These are phyloP conservation scores for Oryza glaberrima DNA, from an alignment of 176 grass and related monocot genomes.

Conservation along the genomic window DNA sequence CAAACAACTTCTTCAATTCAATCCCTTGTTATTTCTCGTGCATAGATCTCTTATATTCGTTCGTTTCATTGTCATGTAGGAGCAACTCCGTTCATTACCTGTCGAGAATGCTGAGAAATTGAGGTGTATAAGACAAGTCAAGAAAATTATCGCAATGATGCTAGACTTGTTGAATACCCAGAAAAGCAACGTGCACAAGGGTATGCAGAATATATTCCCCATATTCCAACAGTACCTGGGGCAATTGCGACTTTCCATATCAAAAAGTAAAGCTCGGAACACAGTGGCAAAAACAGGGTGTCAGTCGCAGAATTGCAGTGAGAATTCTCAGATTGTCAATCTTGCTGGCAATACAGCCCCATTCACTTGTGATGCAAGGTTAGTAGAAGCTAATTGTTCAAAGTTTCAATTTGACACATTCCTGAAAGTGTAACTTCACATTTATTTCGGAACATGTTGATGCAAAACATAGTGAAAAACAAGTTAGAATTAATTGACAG, in stretches of 20 bases:
- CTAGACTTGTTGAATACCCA: slow-evolving; percentile 18
- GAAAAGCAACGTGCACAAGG: slow-evolving; percentile 9
- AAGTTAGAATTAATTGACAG: too few species aligned
- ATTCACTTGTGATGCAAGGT: slow-evolving; percentile 26
- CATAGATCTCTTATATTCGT: background rate
- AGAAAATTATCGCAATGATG: background rate
- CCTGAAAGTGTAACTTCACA: background rate
- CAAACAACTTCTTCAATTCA: background rate
- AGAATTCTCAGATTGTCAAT: slow-evolving; percentile 3
- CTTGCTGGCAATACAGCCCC: background rate
- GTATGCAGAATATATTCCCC: background rate
- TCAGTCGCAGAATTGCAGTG: background rate
- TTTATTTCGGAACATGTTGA: background rate
- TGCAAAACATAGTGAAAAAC: too few species aligned
- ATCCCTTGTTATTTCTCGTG: background rate
- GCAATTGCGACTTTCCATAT: background rate
- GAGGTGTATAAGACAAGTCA: background rate
- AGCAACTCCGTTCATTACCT: slow-evolving; percentile 18
- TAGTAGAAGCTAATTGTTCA: background rate
- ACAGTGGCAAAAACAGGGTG: background rate
- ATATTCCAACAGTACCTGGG: background rate
- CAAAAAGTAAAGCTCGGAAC: background rate
- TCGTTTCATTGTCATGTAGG: slow-evolving; percentile 25
- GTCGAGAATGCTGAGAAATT: background rate
- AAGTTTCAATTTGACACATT: background rate